Percentiles rank a stretch among this genome's conserved stretches.
Conservation (phyloP, 179 eudicot genomes). For the Dionaea muscipula region DNA sequence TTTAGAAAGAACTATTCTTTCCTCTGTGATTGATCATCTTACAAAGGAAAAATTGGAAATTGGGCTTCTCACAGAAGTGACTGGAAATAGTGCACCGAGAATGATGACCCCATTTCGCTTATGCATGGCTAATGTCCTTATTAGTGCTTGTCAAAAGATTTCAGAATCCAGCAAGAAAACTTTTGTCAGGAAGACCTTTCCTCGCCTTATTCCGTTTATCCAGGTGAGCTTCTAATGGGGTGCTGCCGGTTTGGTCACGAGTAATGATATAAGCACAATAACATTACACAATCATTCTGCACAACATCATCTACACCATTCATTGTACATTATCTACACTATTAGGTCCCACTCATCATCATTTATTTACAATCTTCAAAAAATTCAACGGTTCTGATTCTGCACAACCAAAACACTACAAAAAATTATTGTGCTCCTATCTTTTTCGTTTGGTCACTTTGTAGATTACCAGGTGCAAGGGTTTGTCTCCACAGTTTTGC, state of each 20-base stretch:
- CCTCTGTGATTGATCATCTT: slow-evolving; percentile 41
- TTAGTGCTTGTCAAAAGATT: slow-evolving; percentile 68
- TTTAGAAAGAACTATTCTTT: slow-evolving; percentile 23
- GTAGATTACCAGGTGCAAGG: no score
- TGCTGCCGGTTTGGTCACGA: no score
- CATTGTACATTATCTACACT: no score
- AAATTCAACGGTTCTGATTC: no score
- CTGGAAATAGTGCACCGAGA: slow-evolving; percentile 8
- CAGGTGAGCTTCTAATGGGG: slow-evolving; percentile 25
- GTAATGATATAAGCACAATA: no score
- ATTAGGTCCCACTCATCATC: no score
- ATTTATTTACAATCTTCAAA: no score
- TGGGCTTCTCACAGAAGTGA: slow-evolving; percentile 8
- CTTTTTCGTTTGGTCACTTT: background rate
- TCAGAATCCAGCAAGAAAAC: slow-evolving; percentile 40
- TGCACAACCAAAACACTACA: no score
- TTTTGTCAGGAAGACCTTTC: slow-evolving; percentile 38
- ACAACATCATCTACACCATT: no score
- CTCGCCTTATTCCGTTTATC: slow-evolving; percentile 28
- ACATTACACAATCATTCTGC: no score
- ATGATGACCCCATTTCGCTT: slow-evolving; percentile 35
- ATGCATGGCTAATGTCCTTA: slow-evolving; percentile 86
- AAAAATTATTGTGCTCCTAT: background rate
- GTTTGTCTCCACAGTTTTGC: background rate
- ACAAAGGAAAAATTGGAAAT: slow-evolving; percentile 13